Percentiles rank a stretch among this genome's conserved stretches.
Conservation (phyloP, 1,284 basidiomycete species). For the Naganishia albida region DNA sequence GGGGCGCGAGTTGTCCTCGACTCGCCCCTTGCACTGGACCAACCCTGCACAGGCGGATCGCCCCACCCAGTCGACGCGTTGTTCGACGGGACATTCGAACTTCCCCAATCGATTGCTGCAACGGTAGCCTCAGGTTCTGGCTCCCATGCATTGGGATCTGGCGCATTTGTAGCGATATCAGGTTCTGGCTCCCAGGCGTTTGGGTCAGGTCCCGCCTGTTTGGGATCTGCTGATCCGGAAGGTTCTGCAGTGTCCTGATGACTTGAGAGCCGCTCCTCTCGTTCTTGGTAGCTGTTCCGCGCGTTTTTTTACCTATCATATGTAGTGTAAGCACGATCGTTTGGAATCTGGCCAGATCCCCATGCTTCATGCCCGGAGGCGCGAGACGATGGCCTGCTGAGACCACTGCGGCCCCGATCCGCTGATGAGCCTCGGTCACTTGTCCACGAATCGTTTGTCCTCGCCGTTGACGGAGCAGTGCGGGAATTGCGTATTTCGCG, state of each 20-base stretch:
- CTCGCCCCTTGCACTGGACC: neutral
- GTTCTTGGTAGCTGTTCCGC: too few relatives aligned
- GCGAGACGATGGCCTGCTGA: neutral
- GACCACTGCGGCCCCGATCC: neutral
- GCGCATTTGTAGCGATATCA: too few relatives aligned
- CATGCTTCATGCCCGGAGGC: neutral
- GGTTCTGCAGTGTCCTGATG: too few relatives aligned
- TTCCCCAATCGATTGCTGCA: slow-evolving; percentile 2
- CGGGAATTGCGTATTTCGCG: neutral
- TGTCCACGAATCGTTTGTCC: neutral
- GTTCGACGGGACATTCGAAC: neutral
- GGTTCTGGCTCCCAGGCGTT: slow-evolving; percentile 5
- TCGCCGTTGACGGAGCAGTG: neutral
- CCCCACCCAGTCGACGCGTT: slow-evolving; percentile 6
- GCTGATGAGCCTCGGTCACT: neutral
- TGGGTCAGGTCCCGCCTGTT: neutral
- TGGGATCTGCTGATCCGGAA: too few relatives aligned
- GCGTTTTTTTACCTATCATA: too few relatives aligned
- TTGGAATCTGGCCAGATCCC: neutral
- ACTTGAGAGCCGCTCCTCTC: too few relatives aligned
- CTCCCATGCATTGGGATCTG: neutral
- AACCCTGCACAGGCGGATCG: neutral
- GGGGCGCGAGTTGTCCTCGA: neutral
- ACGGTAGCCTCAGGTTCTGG: neutral
- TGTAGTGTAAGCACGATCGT: too few relatives aligned